A percentile compares a stretch with the other conserved stretches of the same genome.
phyloP scores from a whole-genome alignment of 164 flowering plant genomes.

The Houttuynia cordata region DNA sequence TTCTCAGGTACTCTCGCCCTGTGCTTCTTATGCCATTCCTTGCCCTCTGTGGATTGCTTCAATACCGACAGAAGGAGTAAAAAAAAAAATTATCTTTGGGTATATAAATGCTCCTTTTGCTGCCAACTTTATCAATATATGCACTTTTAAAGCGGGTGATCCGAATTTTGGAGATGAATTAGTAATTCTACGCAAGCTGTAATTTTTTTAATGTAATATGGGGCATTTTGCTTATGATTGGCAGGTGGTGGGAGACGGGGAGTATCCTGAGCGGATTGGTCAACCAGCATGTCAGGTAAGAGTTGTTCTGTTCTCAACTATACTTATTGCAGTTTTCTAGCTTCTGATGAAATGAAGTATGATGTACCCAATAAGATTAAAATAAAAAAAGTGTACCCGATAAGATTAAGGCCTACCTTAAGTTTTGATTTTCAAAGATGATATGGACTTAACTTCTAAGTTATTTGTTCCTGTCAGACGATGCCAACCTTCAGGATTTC shows the following conservation, averaged over 20 bases:
- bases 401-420: neutral
- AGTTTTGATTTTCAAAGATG: neutral
- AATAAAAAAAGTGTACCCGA: too few species aligned
- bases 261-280: constrained; percentile 77
- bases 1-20: constrained; percentile 24
- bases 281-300: constrained; percentile 87
- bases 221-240: neutral
- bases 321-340: too few species aligned
- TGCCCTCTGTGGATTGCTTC: neutral
- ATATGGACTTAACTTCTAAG: neutral
- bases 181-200: too few species aligned
- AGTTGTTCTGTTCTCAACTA: too few species aligned
- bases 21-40: neutral
- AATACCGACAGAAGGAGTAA: too few species aligned
- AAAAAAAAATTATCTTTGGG: neutral
- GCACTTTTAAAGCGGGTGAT: neutral
- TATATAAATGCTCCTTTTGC: neutral
- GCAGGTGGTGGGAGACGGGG: constrained; percentile 54
- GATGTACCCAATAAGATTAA: too few species aligned
- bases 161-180: neutral
- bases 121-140: neutral
- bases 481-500: neutral
- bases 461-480: neutral
- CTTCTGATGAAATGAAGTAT: too few species aligned
- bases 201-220: too few species aligned